These are phyloP conservation scores for Wickerhamiella occidentalis DNA, from an alignment of 805 yeast species.

Conservation along the genomic window DNA sequence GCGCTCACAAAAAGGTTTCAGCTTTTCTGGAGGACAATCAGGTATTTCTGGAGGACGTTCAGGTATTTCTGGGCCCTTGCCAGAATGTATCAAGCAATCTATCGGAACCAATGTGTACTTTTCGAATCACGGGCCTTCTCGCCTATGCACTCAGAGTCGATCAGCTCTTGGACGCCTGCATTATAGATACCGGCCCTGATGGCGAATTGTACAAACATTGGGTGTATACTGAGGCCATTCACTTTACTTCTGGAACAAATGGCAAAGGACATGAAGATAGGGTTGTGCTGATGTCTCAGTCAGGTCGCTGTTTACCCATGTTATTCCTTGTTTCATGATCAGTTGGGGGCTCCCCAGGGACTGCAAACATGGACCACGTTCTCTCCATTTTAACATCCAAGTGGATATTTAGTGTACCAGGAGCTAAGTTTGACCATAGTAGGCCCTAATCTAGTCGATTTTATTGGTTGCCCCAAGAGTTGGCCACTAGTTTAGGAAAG, in stretches of 20 bases:
- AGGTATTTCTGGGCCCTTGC: no score
- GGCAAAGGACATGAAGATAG: neutral
- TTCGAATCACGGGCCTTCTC: neutral
- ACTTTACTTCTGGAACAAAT: neutral
- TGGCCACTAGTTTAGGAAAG: no score
- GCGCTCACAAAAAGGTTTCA: no score
- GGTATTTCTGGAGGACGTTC: no score
- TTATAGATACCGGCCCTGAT: neutral
- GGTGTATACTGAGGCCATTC: neutral
- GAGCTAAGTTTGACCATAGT: no score
- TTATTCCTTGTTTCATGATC: neutral
- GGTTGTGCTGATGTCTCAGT: neutral
- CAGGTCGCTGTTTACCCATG: neutral
- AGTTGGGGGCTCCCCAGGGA: no score
- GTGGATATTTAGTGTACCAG: no score
- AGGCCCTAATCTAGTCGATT: no score
- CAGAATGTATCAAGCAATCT: neutral
- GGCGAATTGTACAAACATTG: neutral
- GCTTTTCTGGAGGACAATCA: no score
- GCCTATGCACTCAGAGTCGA: neutral
- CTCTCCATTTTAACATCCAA: no score
- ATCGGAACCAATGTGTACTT: neutral
- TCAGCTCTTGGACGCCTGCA: neutral
- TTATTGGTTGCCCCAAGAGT: no score
- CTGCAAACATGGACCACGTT: no score